These are phyloP conservation scores for Claviceps spartinae DNA, from an alignment of 2,329 filamentous ascomycete genomes.

Conservation along the genomic window DNA sequence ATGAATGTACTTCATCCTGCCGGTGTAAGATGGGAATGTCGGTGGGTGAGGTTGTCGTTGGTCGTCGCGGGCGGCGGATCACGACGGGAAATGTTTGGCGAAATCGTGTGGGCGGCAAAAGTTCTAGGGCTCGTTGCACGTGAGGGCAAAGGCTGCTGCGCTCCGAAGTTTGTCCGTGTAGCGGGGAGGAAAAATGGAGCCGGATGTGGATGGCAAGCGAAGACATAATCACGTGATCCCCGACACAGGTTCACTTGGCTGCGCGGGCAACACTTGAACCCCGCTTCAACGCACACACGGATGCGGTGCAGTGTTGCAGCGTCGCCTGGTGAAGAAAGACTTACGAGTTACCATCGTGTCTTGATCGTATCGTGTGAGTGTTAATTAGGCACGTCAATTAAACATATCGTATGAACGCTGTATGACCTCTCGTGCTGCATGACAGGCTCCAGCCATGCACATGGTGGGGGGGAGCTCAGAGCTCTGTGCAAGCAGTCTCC, in stretches of 20 bases:
- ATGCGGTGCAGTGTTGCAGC: no score
- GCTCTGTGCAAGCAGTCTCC: background rate
- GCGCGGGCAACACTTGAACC: no score
- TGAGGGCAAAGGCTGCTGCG: constrained; percentile 17
- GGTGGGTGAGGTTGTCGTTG: constrained; percentile 28
- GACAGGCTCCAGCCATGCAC: no score
- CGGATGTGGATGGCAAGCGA: background rate
- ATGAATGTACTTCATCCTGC: constrained; percentile 99
- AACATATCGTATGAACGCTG: no score
- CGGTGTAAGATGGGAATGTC: constrained; percentile 33
- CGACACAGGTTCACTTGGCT: no score
- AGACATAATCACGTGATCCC: background rate
- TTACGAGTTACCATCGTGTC: no score
- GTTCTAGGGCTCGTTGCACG: constrained; percentile 30
- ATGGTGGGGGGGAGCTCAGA: background rate
- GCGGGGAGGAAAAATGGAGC: background rate
- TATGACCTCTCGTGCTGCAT: no score
- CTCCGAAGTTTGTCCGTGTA: constrained; percentile 15
- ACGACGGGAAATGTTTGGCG: constrained; percentile 24
- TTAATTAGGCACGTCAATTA: no score
- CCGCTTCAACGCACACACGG: no score
- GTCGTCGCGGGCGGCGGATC: constrained; percentile 20
- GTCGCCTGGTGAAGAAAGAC: no score
- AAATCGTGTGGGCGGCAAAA: constrained; percentile 31
- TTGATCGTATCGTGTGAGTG: no score